phyloP scores from a whole-genome alignment of 805 yeast genomes.

The Lipomyces lipofer region DNA sequence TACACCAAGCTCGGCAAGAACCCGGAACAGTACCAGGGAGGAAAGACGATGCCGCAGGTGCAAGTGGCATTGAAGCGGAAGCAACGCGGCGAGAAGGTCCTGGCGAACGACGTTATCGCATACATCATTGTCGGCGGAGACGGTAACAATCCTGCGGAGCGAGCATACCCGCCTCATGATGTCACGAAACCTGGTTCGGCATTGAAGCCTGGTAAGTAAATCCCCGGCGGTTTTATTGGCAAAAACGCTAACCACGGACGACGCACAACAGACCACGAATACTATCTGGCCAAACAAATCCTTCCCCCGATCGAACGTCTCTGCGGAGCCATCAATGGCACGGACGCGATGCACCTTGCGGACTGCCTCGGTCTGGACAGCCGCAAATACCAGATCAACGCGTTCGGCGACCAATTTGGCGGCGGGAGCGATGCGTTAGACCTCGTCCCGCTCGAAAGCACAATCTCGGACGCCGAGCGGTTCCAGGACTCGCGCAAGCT shows the following conservation, averaged over 20 bases:
- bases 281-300: conserved; percentile 83
- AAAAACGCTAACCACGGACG: conserved; percentile 59
- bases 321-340: conserved; percentile 80
- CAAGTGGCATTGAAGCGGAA: conserved; percentile 84
- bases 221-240: too few relatives aligned
- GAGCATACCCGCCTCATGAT: conserved; percentile 83
- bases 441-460: conserved; percentile 75
- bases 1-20: conserved; percentile 89
- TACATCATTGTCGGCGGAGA: conserved; percentile 64
- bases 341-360: conserved; percentile 78
- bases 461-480: conserved; percentile 77
- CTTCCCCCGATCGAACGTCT: conserved; percentile 89
- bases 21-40: conserved; percentile 79
- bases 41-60: conserved; percentile 76
- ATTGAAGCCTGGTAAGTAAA: too few relatives aligned
- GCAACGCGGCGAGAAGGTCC: conserved; percentile 79
- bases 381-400: conserved; percentile 51
- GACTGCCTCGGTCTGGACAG: conserved; percentile 75
- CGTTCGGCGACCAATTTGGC: conserved; percentile 43
- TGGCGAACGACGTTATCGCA: conserved; percentile 87
- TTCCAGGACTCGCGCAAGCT: conserved; percentile 65
- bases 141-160: conserved; percentile 57
- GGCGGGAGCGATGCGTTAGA: conserved; percentile 29
- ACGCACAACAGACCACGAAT: conserved; percentile 79
- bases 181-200: conserved; percentile 38